Percentiles rank a stretch among this genome's conserved stretches.
Conservation (phyloP, 306 rosid species). For the Ziziphus jujuba region DNA sequence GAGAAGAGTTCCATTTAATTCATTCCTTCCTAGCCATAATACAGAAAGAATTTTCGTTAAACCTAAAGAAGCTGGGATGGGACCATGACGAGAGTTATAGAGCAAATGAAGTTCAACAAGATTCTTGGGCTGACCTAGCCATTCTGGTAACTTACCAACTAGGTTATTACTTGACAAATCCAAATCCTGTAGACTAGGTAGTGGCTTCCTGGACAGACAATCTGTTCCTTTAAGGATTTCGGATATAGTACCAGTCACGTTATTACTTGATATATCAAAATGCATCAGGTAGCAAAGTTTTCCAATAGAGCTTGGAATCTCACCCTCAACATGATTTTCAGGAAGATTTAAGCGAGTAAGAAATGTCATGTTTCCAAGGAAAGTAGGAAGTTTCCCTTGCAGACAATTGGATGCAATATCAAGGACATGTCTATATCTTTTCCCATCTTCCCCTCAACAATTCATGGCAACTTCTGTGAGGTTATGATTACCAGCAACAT, state of each 20-base stretch:
- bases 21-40: constrained; percentile 20
- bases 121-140: constrained; percentile 32
- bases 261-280: constrained; percentile 10
- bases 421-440: constrained; percentile 21
- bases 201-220: no score
- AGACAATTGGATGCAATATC: constrained; percentile 13
- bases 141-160: constrained; percentile 34
- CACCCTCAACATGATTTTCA: no score
- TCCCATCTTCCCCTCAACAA: constrained; percentile 36
- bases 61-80: constrained; percentile 26
- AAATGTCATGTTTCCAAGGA: no score
- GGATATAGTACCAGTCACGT: constrained; percentile 23
- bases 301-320: constrained; percentile 37
- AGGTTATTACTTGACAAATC: constrained; percentile 32
- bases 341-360: no score
- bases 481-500: no score
- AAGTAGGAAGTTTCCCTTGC: no score
- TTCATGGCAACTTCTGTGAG: constrained; percentile 37
- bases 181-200: no score
- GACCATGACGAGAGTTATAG: constrained; percentile 32
- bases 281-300: constrained; percentile 16
- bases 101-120: constrained; percentile 7
- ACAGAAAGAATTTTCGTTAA: constrained; percentile 17
- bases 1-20: constrained; percentile 45
- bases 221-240: no score